Evolutionary conservation across 257 asterid genomes (phyloP), one percentile per base, ranked within the genome.

Genomic region (Ajuga chamaepitys): DNA sequence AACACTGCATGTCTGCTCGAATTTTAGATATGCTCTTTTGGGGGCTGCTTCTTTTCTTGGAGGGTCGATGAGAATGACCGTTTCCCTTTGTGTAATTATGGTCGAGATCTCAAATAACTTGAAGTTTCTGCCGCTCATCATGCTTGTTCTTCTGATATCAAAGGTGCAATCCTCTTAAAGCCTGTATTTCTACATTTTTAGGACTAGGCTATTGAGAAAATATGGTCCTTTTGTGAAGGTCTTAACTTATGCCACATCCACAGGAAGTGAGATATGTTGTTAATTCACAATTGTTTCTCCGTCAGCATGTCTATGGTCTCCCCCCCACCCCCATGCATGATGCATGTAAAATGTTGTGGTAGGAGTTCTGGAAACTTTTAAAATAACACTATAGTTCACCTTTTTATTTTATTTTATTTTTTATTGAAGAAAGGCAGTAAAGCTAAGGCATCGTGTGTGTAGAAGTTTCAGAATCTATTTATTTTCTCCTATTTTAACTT

Each of bases 31-130:
- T 94, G 99, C 99, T 63, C 86, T 94, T 68, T 66, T 94, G 48
- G 98, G 99, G 24, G 97, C 98, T 70, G 99, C 98, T 63, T 90
- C 99, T 66, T 88, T 94, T 77, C 95, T 94, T 60, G 99, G 97
- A 71, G 99, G 99, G 57, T 94, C 98, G n/a, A 94, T 90, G 99
- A 81, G 99, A 75, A 90, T 94, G 97, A 94, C 99, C 5, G 96
- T 94, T 14, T 94, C 97, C 64, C 95, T 94, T 41, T 94, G 99
- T 81, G 99, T 94, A 57, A 94, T 94, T 62, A 88, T 94, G 96
- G 96, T 94, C 28, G 99, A 94, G 79, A 88, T 94, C 70, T 81
- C 99, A 4, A 94, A 90, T 74, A 94, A 94, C 83, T 80, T 94
- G 83, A 88, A 86, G 82, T 83, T 88, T 54, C 80, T 94, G 58